Evolutionary conservation across 306 rosid genomes (phyloP), one percentile per base, ranked within the genome.

Genomic region (Dalbergia cultrata): DNA sequence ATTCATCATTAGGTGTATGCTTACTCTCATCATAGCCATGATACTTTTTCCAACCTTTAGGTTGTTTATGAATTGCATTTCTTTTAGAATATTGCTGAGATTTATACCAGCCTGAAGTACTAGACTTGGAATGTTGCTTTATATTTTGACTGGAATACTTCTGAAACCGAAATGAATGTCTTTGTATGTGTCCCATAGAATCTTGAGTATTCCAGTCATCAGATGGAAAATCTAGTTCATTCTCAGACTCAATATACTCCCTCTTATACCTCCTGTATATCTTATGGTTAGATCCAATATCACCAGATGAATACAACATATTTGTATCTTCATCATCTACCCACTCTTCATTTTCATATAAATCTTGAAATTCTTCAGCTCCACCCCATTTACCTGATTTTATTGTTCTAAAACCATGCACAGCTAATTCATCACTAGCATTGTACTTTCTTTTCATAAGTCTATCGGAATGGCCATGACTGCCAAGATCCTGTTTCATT

Each of bases 11-110:
- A 82, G 81, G 74, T 61, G 71, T 73, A 63, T 68, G 85, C 53
- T 50, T 79, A 79, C 84, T 82, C 74, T 87, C 97, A 75, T 67
- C 54, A 70, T 82, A 80, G 63, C 43, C 85, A 74, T 92, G 89
- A 82, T 87, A 79, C 81, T 87, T 90, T 86, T 91, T 89, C 97
- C 97, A 91, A 86, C 82, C 89, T 65, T 79, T 90, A 47, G 84
- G 90, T 37, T 84, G 93, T 74, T 81, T 90, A 67, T 86, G 85
- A 70, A 75, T 54, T 43, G 87, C 84, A 83, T 85, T 87, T 83
- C 88, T 89, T 71, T 86, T 81, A 75, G 85, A 87, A 80, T 81
- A 71, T 8, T 84, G 83, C 79, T 85, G 92, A 14, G 82, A 70
- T 80, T 88, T 91, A 72, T 84, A 57, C 87, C 85, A 83, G 85